phyloP scores from a whole-genome alignment of 331 rosid genomes.

The Acacia pycnantha region DNA sequence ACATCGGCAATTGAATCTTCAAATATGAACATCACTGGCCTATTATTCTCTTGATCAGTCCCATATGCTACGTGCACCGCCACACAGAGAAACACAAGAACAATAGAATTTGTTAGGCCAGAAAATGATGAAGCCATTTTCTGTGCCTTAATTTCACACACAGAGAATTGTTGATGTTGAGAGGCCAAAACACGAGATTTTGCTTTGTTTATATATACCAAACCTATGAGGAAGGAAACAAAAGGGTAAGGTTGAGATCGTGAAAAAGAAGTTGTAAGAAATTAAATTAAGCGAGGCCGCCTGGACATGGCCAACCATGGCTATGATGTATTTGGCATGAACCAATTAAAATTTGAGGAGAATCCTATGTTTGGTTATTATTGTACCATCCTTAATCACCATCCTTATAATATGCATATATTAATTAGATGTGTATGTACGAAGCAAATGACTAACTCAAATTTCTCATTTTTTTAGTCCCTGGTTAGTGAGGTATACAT shows the following conservation, averaged over 20 bases:
- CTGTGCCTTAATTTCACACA: background rate
- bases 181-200: background rate
- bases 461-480: no score
- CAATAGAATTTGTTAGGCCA: background rate
- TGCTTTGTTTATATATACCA: background rate
- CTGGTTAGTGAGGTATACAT: no score
- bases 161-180: background rate
- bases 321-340: background rate
- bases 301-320: background rate
- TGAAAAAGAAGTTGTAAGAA: no score
- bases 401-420: background rate
- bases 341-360: background rate
- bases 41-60: background rate
- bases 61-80: background rate
- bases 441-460: background rate
- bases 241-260: background rate
- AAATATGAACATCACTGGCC: slow-evolving; percentile 44
- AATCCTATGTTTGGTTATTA: background rate
- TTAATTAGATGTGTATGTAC: background rate
- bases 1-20: slow-evolving; percentile 59
- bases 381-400: background rate
- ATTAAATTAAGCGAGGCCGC: no score
- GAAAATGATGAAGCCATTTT: slow-evolving; percentile 19
- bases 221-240: background rate
- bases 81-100: slow-evolving; percentile 1